Percentiles rank a stretch among this genome's conserved stretches.
Evolutionary conservation across 139 green algal species (phyloP).

Genomic region (Micractinium sp.): DNA sequence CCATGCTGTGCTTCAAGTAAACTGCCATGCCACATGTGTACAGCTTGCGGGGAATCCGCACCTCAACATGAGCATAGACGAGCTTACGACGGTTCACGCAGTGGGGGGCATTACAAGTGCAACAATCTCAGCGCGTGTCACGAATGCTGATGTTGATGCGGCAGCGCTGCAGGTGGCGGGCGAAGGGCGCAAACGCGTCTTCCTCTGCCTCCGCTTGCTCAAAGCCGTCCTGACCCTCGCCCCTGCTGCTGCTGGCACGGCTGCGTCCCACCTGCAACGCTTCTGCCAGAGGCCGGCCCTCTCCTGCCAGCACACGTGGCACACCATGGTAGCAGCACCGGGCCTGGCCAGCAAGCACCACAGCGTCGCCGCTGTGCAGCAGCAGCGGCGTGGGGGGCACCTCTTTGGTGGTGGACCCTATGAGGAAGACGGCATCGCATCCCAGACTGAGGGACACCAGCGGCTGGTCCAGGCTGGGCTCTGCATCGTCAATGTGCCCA

Average conservation of each 20-base stretch:
- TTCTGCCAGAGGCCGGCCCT: neutral
- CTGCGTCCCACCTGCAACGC: neutral
- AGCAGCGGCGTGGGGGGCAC: constrained; percentile 71
- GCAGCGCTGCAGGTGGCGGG: constrained; percentile 44
- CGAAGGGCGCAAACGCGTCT: constrained; percentile 15
- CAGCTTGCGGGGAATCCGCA: too few relatives aligned
- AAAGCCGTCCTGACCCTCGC: neutral
- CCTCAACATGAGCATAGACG: too few relatives aligned
- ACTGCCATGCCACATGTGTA: too few relatives aligned
- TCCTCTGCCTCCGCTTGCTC: neutral
- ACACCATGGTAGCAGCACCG: constrained; percentile 81
- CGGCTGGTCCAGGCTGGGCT: constrained; percentile 77
- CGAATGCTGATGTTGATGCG: constrained; percentile 45
- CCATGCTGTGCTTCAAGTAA: too few relatives aligned
- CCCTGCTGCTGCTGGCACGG: neutral
- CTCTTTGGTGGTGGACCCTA: constrained; percentile 74
- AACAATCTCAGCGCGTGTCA: neutral
- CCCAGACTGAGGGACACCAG: constrained; percentile 89
- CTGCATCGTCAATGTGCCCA: constrained; percentile 90
- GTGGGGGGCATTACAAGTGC: too few relatives aligned
- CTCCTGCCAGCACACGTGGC: constrained; percentile 51
- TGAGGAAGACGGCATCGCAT: constrained; percentile 86
- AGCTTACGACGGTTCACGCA: too few relatives aligned
- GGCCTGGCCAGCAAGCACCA: constrained; percentile 76
- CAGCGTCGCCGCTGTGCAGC: constrained; percentile 82